Percentiles rank a stretch among this genome's conserved stretches.
Conservation (phyloP, 192 early-diverging fungal genomes). For the Coemansia sp. region DNA sequence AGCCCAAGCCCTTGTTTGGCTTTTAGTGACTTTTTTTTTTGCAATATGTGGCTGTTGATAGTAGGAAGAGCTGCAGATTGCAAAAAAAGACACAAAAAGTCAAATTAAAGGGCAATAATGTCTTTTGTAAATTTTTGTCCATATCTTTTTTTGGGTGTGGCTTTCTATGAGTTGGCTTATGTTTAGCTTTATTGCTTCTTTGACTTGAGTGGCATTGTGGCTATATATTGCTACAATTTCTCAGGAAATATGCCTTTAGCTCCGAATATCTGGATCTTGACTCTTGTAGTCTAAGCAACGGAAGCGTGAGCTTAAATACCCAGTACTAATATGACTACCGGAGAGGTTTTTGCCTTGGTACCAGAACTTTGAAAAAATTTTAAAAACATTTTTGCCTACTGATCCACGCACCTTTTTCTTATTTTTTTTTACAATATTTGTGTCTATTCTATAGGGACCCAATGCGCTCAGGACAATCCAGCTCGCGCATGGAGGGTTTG, state of each 20-base stretch:
- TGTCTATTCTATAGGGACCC: constrained; percentile 18
- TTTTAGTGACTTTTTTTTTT: constrained; percentile 1
- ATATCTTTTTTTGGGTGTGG: constrained; percentile 5
- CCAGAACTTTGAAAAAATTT: not conserved
- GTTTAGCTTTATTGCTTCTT: constrained; percentile 5
- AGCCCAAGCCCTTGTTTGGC: not conserved
- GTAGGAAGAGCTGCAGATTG: not conserved
- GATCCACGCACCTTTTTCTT: not conserved
- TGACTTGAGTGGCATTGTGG: constrained; percentile 11
- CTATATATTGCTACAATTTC: constrained; percentile 16
- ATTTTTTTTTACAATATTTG: not conserved
- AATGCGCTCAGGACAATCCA: constrained; percentile 23
- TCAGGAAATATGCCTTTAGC: not conserved
- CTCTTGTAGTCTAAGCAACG: not conserved
- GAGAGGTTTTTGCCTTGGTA: not conserved
- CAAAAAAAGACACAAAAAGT: not conserved
- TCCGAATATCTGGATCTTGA: not conserved
- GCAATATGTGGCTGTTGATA: not conserved
- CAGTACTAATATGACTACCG: not conserved
- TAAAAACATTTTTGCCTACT: not conserved
- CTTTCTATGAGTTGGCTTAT: constrained; percentile 1
- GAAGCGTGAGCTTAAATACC: not conserved
- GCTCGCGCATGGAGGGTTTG: constrained; percentile 23
- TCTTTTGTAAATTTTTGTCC: constrained; percentile 3
- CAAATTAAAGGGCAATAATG: constrained; percentile 5